These are phyloP conservation scores for Wickerhamiella vanderwaltii DNA, from an alignment of 805 yeast genomes.

Conservation along the genomic window DNA sequence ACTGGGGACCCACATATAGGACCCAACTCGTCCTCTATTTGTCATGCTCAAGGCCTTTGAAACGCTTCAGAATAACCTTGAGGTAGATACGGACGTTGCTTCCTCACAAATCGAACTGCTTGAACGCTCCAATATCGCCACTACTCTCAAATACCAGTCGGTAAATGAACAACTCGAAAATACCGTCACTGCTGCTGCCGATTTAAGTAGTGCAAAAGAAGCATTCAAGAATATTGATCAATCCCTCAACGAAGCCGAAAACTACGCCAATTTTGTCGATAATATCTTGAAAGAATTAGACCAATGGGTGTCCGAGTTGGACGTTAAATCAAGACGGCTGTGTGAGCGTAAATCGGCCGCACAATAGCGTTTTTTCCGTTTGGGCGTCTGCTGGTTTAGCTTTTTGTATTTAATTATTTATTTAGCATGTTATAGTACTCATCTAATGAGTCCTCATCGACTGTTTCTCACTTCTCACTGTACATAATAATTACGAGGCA, in stretches of 20 bases:
- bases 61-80: conserved; percentile 10
- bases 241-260: conserved; percentile 7
- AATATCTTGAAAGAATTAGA: conserved; percentile 3
- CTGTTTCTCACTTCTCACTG: too few species aligned
- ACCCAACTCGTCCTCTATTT: too few species aligned
- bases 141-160: conserved; percentile 6
- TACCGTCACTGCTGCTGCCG: neutral
- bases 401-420: too few species aligned
- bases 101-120: conserved; percentile 9
- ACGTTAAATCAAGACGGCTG: conserved; percentile 10
- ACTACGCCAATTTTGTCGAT: conserved; percentile 3
- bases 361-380: too few species aligned
- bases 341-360: too few species aligned
- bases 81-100: conserved; percentile 10
- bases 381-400: neutral
- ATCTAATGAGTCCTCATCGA: too few species aligned
- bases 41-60: conserved; percentile 9
- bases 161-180: conserved; percentile 8
- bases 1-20: too few species aligned
- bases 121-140: conserved; percentile 10
- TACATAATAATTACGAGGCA: too few species aligned
- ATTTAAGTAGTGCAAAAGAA: neutral
- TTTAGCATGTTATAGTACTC: too few species aligned
- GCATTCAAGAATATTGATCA: neutral
- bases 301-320: conserved; percentile 12